phyloP scores from a whole-genome alignment of 495 filamentous ascomycete species.

The Hypomontagnella monticulosa region DNA sequence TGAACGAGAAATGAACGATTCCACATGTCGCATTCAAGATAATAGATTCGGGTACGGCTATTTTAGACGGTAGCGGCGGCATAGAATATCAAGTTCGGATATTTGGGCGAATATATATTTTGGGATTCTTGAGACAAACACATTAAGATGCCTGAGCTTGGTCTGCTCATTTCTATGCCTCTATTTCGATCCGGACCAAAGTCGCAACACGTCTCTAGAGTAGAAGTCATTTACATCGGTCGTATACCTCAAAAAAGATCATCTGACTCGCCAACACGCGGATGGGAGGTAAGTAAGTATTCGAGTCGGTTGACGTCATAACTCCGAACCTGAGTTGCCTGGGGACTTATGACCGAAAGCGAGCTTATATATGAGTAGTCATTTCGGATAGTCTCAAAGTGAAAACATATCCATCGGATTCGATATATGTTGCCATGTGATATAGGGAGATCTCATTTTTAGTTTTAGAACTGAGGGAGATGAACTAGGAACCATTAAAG shows the following conservation, averaged over 20 bases:
- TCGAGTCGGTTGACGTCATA: constrained; percentile 28
- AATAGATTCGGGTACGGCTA: no score
- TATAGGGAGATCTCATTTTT: constrained; percentile 11
- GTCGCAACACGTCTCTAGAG: neutral
- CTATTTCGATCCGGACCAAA: neutral
- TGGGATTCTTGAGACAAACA: no score
- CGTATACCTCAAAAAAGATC: constrained; percentile 10
- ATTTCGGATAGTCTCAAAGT: constrained; percentile 2
- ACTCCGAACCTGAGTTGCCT: neutral
- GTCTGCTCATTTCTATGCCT: no score
- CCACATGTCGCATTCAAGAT: no score
- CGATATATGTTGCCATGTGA: constrained; percentile 27
- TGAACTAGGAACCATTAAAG: neutral
- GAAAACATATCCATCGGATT: neutral
- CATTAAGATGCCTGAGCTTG: no score
- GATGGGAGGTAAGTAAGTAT: constrained; percentile 6
- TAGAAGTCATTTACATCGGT: neutral
- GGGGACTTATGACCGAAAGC: constrained; percentile 6
- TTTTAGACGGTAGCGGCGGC: no score
- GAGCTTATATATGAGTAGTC: neutral
- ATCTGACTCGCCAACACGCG: constrained; percentile 34
- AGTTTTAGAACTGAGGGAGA: constrained; percentile 32
- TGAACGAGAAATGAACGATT: no score
- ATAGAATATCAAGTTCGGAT: no score
- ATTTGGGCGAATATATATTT: no score